Evolutionary conservation across 257 asterid species (phyloP), one percentile per base, ranked within the genome.

Genomic region (Capsicum rhomboideum): DNA sequence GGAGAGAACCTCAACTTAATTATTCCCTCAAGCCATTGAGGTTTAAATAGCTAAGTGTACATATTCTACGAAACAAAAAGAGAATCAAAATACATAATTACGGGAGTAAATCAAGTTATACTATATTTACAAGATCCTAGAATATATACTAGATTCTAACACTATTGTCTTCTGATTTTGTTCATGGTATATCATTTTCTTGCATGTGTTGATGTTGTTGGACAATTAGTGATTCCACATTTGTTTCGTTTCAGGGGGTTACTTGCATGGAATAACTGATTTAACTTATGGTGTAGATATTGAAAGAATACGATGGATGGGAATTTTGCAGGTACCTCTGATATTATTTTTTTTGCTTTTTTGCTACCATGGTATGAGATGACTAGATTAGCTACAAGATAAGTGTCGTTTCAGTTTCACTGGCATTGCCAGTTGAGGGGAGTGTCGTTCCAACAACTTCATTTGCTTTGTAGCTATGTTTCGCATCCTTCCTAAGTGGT

Each of bases 201-300:
- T 72, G 78, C 28, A 26, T 50, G 81, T 74, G 56, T 59, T 52
- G 83, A 82, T 64, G 40, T 55, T 86, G 84, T 71, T 86, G 83
- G 72, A 74, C 29, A 50, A 74, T 59, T 64, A 23, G 59, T 20
- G 23, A 56, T 58, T 84, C 72, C 82, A 50, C 82, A n/a, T 82
- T 85, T 87, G 66, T 66, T 58, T 79, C 74, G 10, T 87, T 84
- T 86, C 94, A 95, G 98, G 99, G 83, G 98, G 99, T 84, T 95
- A 92, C 89, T 90, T 95, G 85, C 99, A 95, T 61, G 98, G 99
- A 56, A 88, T 88, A 75, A 90, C 91, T 87, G 89, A 97, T 82
- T 88, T 95, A 95, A 90, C 97, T 16, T 95, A 94, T 84, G 99
- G 99, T 52, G 97, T 95, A 83, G 95, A 92, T 89, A 81, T 95